Base-by-base conservation (phyloP, 2,329 filamentous ascomycete genomes). In the Verruconis gallopava region DNA sequence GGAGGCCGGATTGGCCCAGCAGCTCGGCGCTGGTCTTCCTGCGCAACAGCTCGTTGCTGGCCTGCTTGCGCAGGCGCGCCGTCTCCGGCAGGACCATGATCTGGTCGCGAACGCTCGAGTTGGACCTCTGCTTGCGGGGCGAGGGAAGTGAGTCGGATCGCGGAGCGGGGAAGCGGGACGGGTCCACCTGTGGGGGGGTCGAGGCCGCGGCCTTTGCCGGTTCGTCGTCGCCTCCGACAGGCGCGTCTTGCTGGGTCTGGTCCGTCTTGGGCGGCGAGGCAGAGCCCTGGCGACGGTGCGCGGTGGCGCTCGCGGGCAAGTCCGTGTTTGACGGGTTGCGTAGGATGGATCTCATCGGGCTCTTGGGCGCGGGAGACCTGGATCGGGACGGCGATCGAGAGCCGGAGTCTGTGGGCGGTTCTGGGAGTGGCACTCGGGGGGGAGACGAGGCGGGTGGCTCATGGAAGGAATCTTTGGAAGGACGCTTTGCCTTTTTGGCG, bases 71-170 rank as follows among this genome's bases (percentile, higher is more conserved):
- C 15, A 44, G 37, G 14, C 42, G 36, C n/a, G 42, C 42, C 6
- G 36, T 44, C 20, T 44, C 25, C 14, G 42, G 42, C 9, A 44
- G 42, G n/a, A 13, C 32, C 3, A 44, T 44, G 19, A 44, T 44
- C 19, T 43, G 42, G 6, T 21, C 22, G 12, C 42, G 42, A 14
- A 44, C 28, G 14, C 36, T 40, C 3, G 42, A 41, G 17, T 15
- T 18, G 3, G 42, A 44, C 22, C 37, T 44, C 19, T 44, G 42
- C 37, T 40, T 44, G 15, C 22, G 22, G 18, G 21, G 42, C 3
- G n/a, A n/a, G n/a, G n/a, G n/a, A n/a, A n/a, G n/a, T n/a, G n/a
- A n/a, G n/a, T n/a, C n/a, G n/a, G n/a, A n/a, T n/a, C n/a, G n/a
- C n/a, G n/a, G n/a, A n/a, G n/a, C n/a, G n/a, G n/a, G n/a, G n/a